Evolutionary conservation across 2,329 filamentous ascomycete species (phyloP).

Genomic region (Phymatotrichopsis omnivora): DNA sequence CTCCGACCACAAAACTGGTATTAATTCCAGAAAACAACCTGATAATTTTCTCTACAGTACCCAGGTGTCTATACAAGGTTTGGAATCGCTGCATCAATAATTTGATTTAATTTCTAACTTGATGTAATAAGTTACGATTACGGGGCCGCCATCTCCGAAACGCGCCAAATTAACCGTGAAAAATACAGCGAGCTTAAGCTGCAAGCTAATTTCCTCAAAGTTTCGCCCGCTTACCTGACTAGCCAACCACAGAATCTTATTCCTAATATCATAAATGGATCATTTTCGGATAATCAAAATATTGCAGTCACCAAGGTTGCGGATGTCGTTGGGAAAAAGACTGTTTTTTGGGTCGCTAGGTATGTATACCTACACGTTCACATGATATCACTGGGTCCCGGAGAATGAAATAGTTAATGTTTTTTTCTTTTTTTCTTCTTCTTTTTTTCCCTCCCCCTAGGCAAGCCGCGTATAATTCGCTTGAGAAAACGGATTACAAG

Average conservation of each 20-base stretch:
- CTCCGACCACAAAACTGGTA: too few species aligned
- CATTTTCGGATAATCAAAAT: conserved; percentile 43
- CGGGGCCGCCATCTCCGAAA: conserved; percentile 56
- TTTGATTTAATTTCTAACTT: conserved; percentile 37
- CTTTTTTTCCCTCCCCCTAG: too few species aligned
- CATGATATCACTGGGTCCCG: not conserved
- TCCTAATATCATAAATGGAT: conserved; percentile 32
- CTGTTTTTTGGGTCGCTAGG: conserved; percentile 51
- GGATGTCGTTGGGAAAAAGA: conserved; percentile 28
- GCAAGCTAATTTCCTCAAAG: conserved; percentile 62
- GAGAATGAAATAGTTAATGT: too few species aligned
- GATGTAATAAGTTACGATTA: conserved; percentile 51
- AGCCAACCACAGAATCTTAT: conserved; percentile 44
- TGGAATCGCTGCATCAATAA: not conserved
- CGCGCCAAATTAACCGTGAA: conserved; percentile 56
- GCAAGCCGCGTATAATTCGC: conserved; percentile 55
- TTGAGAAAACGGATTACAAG: conserved; percentile 49
- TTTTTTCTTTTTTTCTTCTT: too few species aligned
- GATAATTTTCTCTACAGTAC: not conserved
- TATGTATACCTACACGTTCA: not conserved
- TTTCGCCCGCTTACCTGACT: conserved; percentile 58
- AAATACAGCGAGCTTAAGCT: conserved; percentile 75
- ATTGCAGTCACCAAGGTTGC: conserved; percentile 39
- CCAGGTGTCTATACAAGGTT: conserved; percentile 14
- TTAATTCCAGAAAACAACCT: too few species aligned